These are phyloP conservation scores for Paecilomyces niveus DNA, from an alignment of 2,329 filamentous ascomycete species.

Conservation along the genomic window DNA sequence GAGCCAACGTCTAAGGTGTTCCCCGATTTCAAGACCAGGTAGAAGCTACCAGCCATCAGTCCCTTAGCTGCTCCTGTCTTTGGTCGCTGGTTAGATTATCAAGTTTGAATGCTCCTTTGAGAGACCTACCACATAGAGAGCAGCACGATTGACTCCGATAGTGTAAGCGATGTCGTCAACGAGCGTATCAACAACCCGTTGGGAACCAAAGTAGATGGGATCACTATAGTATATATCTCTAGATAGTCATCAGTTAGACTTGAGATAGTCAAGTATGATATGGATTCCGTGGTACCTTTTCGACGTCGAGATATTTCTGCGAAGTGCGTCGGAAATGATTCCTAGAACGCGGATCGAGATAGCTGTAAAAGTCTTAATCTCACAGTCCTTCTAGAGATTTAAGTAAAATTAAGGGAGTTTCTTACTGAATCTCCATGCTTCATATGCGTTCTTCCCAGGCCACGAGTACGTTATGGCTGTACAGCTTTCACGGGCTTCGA, in stretches of 20 bases:
- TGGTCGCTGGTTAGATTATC: background rate
- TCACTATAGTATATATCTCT: constrained; percentile 61
- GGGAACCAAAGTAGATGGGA: constrained; percentile 51
- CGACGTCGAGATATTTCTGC: constrained; percentile 43
- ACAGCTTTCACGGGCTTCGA: constrained; percentile 17
- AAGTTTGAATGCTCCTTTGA: background rate
- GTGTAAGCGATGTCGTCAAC: constrained; percentile 57
- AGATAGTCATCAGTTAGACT: background rate
- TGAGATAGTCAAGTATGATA: background rate
- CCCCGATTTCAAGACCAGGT: constrained; percentile 14
- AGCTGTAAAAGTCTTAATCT: constrained; percentile 29
- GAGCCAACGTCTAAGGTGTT: constrained; percentile 30
- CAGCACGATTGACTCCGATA: constrained; percentile 47
- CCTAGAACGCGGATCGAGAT: constrained; percentile 50
- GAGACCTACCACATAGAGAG: constrained; percentile 48
- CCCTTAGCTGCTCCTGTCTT: constrained; percentile 40
- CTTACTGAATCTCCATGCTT: constrained; percentile 48
- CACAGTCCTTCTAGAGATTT: background rate
- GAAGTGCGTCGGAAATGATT: constrained; percentile 47
- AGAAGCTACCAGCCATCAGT: constrained; percentile 30
- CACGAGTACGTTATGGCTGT: constrained; percentile 39
- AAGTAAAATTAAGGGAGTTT: background rate
- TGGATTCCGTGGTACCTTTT: constrained; percentile 42
- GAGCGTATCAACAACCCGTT: constrained; percentile 50
- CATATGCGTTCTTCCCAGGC: constrained; percentile 48